Base-by-base conservation (phyloP, 2,329 filamentous ascomycete species). In the Plenodomus lindquistii region DNA sequence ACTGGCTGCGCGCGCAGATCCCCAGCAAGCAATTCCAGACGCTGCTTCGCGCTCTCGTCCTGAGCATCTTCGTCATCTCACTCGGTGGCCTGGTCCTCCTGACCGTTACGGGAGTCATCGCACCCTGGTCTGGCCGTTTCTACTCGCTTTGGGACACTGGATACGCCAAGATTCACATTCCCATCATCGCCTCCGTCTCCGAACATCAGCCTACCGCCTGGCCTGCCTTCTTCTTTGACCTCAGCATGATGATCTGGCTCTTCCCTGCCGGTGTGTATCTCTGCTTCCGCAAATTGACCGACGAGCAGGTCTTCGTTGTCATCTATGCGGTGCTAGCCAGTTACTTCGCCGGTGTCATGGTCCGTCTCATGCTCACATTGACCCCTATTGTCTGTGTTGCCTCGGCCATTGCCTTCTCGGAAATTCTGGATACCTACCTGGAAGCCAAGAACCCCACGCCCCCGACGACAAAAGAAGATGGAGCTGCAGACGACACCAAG, bases 341-440 rank as follows among this genome's bases (percentile, higher is more conserved):
- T 76, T 99, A 99, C 80, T 99, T 99, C 67, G 91, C 95, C 19
- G 94, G 94, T 71, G 95, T 99, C 76, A 99, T 99, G 94, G 94
- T 99, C 53, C 91, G 94, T 77, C 80, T 99, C 66, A 99, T 99
- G 94, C 84, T 99, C 54, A 99, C 94, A 0, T 79, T 99, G 61
- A 99, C 94, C 1, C 94, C 94, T 1, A 87, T 99, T 59, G 94
- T 99, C 42, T 99, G 94, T 73, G 91, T 97, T 59, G 88, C 94
- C 36, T 91, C 93, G 45, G 94, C 93, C 37, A 85, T 99, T 65
- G 90, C 91, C 15, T 78, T 91, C 36, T 97, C 94, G 16, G 85
- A 88, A 60, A 87, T 99, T 44, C 80, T 99, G 42, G 93, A 97
- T 72, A 89, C 85, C 13, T 99, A 94, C 74, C 77, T 97, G 48